Base-by-base conservation (phyloP, 352 stramenopile species). In the Thraustotheca clavata region DNA sequence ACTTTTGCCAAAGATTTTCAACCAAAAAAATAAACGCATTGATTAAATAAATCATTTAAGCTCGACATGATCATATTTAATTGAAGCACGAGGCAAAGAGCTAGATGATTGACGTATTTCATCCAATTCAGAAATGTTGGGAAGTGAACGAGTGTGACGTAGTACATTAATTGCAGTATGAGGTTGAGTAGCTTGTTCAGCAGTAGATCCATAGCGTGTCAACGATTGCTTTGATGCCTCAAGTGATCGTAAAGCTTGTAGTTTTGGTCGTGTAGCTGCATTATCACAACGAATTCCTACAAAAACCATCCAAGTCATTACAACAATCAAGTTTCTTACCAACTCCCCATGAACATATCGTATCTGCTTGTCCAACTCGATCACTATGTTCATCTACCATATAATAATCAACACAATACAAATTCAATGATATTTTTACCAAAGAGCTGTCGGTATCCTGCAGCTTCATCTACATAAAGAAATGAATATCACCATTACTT, bases 1-100 rank as follows among this genome's bases (percentile, higher is more conserved):
- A 99, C 97, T 1, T 99, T 99, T 75, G 96, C 96, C 4, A 99
- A 99, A 75, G 88, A 98, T 38, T 80, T 89, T 54, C 18, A 22
- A 20, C 3, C 49, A 24, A 47, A n/a, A 47, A 39, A 34, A n/a
- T 3, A 38, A 59, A 35, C 31, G 29, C 49, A 5, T 36, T 40
- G n/a, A n/a, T n/a, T n/a, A n/a, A n/a, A n/a, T n/a, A n/a, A n/a
- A n/a, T n/a, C n/a, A n/a, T n/a, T n/a, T n/a, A n/a, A n/a, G n/a
- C n/a, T n/a, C n/a, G n/a, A n/a, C n/a, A n/a, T n/a, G n/a, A n/a
- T n/a, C n/a, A n/a, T n/a, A n/a, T n/a, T n/a, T n/a, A n/a, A n/a
- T n/a, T n/a, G n/a, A n/a, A n/a, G n/a, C n/a, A n/a, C n/a, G n/a
- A n/a, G n/a, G n/a, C n/a, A n/a, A n/a, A n/a, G n/a, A n/a, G n/a